Conservation (phyloP, 2,329 filamentous ascomycete genomes). For the Fusarium temperatum region DNA sequence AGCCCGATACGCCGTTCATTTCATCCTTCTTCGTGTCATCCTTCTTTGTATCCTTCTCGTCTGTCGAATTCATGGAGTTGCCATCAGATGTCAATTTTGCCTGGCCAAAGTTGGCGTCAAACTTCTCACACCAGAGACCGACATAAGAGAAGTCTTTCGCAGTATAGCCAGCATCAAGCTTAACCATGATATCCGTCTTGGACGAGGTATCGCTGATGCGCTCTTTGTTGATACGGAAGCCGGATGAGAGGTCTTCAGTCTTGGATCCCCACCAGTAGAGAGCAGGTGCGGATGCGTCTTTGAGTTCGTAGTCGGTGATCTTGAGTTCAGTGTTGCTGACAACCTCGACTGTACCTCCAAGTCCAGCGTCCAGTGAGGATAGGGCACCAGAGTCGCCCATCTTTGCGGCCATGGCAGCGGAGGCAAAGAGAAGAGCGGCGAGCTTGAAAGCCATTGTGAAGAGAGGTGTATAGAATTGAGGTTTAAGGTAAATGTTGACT, state of each 20-base stretch:
- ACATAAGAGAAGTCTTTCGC: not conserved
- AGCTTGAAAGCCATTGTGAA: not conserved
- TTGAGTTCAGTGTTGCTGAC: not conserved
- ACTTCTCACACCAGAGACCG: not conserved
- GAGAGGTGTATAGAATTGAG: not conserved
- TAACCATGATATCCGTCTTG: not conserved
- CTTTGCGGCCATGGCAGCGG: not conserved
- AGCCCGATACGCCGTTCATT: not conserved
- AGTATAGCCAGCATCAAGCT: not conserved
- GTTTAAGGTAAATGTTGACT: not conserved
- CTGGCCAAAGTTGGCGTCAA: not conserved
- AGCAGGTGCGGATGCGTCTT: not conserved
- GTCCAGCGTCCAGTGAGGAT: not conserved
- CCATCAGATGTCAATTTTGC: not conserved
- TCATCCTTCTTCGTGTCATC: not conserved
- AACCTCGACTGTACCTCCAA: not conserved
- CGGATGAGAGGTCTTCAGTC: not conserved
- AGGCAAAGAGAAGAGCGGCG: not conserved
- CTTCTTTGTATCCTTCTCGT: not conserved
- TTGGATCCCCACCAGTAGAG: conserved; percentile 1
- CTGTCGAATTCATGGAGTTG: not conserved
- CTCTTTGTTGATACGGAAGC: not conserved
- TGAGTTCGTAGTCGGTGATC: not conserved
- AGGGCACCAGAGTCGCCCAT: not conserved
- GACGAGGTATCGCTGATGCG: not conserved